Conservation (phyloP, 768 basidiomycete species). For the Auriscalpium microsporum region DNA sequence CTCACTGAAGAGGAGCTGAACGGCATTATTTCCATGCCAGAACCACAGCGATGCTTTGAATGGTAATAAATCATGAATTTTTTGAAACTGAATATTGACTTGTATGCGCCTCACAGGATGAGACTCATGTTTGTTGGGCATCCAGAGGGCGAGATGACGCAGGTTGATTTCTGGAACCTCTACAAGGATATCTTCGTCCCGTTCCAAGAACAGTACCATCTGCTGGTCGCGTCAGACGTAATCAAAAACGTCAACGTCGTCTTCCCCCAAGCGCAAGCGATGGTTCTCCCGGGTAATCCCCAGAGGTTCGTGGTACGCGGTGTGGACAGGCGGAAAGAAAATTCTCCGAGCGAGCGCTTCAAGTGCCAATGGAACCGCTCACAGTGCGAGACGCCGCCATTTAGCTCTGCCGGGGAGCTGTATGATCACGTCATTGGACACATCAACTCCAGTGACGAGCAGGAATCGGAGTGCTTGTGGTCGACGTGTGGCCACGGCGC, state of each 20-base stretch:
- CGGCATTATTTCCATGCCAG: conserved; percentile 43
- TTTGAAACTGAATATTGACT: neutral
- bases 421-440: conserved; percentile 60
- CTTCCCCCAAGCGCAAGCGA: conserved; percentile 80
- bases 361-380: conserved; percentile 72
- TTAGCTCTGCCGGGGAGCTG: conserved; percentile 50
- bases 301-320: conserved; percentile 86
- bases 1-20: conserved; percentile 66
- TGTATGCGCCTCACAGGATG: conserved; percentile 49
- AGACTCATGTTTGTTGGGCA: conserved; percentile 75
- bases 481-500: conserved; percentile 46
- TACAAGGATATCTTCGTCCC: conserved; percentile 80
- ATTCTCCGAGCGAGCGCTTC: conserved; percentile 50
- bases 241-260: conserved; percentile 88
- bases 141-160: conserved; percentile 74
- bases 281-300: conserved; percentile 66
- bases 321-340: conserved; percentile 60
- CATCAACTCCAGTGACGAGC: conserved; percentile 34
- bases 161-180: conserved; percentile 92
- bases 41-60: conserved; percentile 76
- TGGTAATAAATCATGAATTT: conserved; percentile 40
- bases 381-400: conserved; percentile 41
- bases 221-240: conserved; percentile 83
- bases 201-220: conserved; percentile 43
- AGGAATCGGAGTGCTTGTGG: conserved; percentile 61